phyloP scores from a whole-genome alignment of 2,329 filamentous ascomycete genomes.

The Remersonia thermophila region DNA sequence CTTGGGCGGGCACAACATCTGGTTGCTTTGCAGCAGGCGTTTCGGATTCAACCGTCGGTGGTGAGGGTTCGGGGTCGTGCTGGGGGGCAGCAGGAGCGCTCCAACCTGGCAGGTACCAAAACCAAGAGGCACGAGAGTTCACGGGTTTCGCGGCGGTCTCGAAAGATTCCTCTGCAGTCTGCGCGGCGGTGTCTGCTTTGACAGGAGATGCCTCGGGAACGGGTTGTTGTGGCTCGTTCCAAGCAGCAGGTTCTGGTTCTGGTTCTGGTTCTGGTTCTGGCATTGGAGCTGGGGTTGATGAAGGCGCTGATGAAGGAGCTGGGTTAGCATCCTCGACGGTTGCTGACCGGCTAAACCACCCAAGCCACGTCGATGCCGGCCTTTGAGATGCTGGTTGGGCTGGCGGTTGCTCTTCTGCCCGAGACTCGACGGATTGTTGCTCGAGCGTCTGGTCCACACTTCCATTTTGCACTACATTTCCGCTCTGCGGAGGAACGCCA shows the following conservation, averaged over 20 bases:
- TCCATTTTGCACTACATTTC: too few species aligned
- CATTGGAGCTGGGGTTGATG: too few species aligned
- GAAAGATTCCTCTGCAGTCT: too few species aligned
- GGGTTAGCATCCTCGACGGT: neutral
- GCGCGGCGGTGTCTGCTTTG: constrained; percentile 10
- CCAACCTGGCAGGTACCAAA: constrained; percentile 23
- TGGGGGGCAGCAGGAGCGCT: constrained; percentile 4
- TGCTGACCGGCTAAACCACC: constrained; percentile 34
- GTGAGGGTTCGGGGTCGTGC: constrained; percentile 3
- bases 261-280: too few species aligned
- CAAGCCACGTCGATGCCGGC: constrained; percentile 39
- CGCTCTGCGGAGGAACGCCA: neutral
- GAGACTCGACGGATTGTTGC: neutral
- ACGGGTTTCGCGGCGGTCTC: too few species aligned
- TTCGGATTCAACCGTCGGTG: constrained; percentile 21
- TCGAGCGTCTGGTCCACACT: neutral
- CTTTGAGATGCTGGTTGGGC: constrained; percentile 3
- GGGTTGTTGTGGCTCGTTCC: neutral
- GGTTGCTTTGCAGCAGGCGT: too few species aligned
- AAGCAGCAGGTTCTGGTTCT: constrained; percentile 15
- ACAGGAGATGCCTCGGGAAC: constrained; percentile 4
- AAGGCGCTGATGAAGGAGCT: neutral
- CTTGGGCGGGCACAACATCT: constrained; percentile 33
- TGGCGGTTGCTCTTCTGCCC: neutral
- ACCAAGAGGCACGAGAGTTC: constrained; percentile 21